Conservation (phyloP, 768 basidiomycete species). For the Lactarius psammicola region DNA sequence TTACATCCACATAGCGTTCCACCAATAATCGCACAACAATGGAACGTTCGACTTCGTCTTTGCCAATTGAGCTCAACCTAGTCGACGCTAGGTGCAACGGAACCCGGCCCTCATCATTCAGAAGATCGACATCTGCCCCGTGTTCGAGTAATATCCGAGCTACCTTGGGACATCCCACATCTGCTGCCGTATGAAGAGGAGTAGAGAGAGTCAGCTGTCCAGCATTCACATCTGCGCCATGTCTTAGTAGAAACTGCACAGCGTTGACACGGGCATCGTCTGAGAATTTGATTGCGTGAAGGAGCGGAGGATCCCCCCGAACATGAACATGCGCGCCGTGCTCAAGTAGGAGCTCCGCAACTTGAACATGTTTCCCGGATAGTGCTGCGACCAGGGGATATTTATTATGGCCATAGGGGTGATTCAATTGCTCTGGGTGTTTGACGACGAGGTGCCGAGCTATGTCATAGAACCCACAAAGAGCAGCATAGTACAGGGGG, state of each 20-base stretch:
- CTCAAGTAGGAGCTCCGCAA: not conserved
- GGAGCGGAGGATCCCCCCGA: not conserved
- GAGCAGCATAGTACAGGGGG: not conserved
- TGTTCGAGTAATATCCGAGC: not conserved
- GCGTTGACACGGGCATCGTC: not conserved
- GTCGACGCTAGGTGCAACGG: not conserved
- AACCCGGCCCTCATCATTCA: not conserved
- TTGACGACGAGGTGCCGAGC: not conserved
- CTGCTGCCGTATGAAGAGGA: not conserved
- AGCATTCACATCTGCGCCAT: not conserved
- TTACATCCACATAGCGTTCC: no score
- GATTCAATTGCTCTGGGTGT: not conserved
- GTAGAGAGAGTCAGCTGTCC: accelerated
- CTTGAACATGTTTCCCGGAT: not conserved
- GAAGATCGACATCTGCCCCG: not conserved
- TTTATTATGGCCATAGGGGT: accelerated
- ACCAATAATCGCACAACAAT: not conserved
- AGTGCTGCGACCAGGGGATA: not conserved
- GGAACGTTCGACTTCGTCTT: not conserved
- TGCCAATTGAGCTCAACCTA: not conserved
- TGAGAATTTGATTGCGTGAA: not conserved
- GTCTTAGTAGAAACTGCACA: not conserved
- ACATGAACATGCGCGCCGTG: not conserved
- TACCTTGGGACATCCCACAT: not conserved
- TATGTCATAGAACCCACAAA: not conserved